These are phyloP conservation scores for Rostrohypoxylon terebratum DNA, from an alignment of 495 filamentous ascomycete species.

Conservation along the genomic window DNA sequence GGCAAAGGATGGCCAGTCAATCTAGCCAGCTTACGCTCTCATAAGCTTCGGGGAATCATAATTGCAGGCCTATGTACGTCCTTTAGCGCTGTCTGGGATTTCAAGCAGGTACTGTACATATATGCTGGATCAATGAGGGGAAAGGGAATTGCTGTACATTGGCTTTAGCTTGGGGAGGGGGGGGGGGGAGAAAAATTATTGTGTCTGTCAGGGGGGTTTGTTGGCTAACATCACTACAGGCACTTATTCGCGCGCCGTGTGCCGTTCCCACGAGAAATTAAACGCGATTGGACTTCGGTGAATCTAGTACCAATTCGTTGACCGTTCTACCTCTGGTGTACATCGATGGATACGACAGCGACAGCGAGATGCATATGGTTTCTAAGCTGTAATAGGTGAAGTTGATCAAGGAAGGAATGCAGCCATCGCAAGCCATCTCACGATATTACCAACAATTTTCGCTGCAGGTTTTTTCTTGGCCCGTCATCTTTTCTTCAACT, in stretches of 20 bases:
- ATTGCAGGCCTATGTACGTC: not conserved
- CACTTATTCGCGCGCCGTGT: not conserved
- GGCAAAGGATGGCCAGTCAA: slow-evolving; percentile 8
- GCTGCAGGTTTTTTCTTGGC: slow-evolving; percentile 14
- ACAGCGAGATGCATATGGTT: not conserved
- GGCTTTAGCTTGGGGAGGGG: not conserved
- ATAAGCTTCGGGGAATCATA: slow-evolving; percentile 25
- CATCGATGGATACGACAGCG: not conserved
- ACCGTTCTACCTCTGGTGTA: slow-evolving; percentile 8
- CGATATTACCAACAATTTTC: not conserved
- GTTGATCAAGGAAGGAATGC: slow-evolving; percentile 17
- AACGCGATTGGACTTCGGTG: slow-evolving; percentile 16
- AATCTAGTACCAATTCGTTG: slow-evolving; percentile 33
- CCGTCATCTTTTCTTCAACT: slow-evolving; percentile 1
- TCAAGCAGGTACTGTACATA: slow-evolving; percentile 13
- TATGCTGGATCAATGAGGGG: slow-evolving; percentile 7
- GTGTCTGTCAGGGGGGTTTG: slow-evolving; percentile 16
- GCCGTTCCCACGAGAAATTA: slow-evolving; percentile 21
- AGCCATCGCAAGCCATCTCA: not conserved
- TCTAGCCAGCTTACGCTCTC: slow-evolving; percentile 13
- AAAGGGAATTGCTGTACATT: slow-evolving; percentile 14
- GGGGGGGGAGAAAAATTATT: not conserved
- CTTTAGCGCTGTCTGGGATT: slow-evolving; percentile 10
- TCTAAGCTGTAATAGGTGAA: slow-evolving; percentile 2
- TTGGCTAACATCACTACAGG: not conserved